Evolutionary conservation across 2,329 filamentous ascomycete species (phyloP).

Genomic region (Pseudopyricularia javanii): DNA sequence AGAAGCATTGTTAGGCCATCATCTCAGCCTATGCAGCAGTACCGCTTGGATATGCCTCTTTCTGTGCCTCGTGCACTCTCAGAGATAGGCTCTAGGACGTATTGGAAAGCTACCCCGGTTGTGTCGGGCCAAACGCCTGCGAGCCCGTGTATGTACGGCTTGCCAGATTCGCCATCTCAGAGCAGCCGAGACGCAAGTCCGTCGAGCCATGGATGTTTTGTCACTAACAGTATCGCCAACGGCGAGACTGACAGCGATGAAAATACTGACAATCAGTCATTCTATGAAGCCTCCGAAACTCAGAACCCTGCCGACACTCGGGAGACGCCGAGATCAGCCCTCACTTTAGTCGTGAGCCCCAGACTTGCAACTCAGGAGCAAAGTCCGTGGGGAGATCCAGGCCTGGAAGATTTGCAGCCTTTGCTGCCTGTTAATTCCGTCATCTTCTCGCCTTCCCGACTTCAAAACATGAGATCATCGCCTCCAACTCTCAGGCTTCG

Average conservation of each 20-base stretch:
- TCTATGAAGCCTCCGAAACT: not conserved
- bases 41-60: too few relatives aligned
- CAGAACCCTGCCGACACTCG: not conserved
- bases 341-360: not conserved
- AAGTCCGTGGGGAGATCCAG: slow-evolving; percentile 7
- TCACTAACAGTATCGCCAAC: not conserved
- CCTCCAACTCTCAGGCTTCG: not conserved
- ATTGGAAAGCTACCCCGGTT: not conserved
- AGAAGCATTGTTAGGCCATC: too few relatives aligned
- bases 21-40: too few relatives aligned
- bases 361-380: slow-evolving; percentile 9
- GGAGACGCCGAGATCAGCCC: not conserved
- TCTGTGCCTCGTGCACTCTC: too few relatives aligned
- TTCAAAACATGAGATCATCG: not conserved
- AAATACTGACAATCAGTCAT: not conserved
- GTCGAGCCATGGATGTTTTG: not conserved
- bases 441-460: not conserved
- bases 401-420: not conserved
- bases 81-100: too few relatives aligned
- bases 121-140: not conserved
- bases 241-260: not conserved
- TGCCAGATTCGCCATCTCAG: not conserved
- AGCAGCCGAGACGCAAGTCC: not conserved
- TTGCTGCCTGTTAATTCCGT: not conserved
- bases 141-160: not conserved